Base-by-base conservation (phyloP, 177 flowering plant genomes). In the Vitis hybrid region DNA sequence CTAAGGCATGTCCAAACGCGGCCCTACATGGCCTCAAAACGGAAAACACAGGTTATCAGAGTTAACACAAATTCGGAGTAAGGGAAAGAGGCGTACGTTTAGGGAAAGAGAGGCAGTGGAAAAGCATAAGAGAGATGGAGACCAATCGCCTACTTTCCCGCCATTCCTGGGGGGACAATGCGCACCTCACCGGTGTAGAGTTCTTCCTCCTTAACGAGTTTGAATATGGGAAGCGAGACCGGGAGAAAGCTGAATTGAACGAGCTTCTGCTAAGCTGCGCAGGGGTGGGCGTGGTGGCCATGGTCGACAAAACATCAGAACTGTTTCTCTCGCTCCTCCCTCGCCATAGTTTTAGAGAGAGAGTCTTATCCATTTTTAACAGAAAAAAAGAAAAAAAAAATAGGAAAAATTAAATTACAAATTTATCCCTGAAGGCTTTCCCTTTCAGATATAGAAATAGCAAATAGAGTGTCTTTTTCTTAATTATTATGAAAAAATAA, bases 111-210 rank as follows among this genome's bases (percentile, higher is more conserved):
- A 81, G 68, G 49, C 72, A 77, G 56, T 67, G 74, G 59, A 80
- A 69, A 72, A 84, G 80, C 60, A 80, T 66, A 51, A 85, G 72
- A 62, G 91, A 85, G 73, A 88, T 61, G 60, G 86, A 74, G 74
- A 79, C 71, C 72, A 82, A 64, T 64, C 94, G 87, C 76, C 94
- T 71, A 80, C 86, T 83, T 66, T 73, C 51, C 63, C 70, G 77
- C 80, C 70, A 69, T 67, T 58, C 26, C 26, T 57, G 79, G 57
- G 76, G 75, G 17, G 64, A 66, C 68, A 71, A 39, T 62, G 80
- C 81, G 81, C 89, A 84, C 80, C 82, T 73, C 65, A 67, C 80
- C 49, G 58, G 11, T 19, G n/a, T 45, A 54, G 13, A 12, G 18
- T 71, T 70, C 30, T 30, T 39, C 45, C 30, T 69, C 6, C 11